These are phyloP conservation scores for Backusella liffmaniae DNA, from an alignment of 192 early-diverging fungal genomes.

Conservation along the genomic window DNA sequence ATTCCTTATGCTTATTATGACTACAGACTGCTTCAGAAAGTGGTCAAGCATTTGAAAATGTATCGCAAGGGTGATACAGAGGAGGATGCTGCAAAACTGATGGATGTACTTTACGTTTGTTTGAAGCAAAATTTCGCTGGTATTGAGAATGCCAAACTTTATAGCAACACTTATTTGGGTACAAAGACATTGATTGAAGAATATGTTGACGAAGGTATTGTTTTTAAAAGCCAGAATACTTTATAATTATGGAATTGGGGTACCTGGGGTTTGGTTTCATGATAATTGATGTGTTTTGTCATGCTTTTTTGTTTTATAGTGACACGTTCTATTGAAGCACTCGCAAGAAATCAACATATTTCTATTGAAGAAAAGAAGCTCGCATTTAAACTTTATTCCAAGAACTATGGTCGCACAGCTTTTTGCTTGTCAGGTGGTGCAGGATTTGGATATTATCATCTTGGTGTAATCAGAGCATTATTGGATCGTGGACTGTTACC, in stretches of 20 bases:
- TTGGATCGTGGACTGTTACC: constrained; percentile 69
- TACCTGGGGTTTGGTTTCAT: background rate
- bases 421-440: constrained; percentile 81
- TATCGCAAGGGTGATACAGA: constrained; percentile 36
- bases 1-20: constrained; percentile 63
- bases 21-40: constrained; percentile 60
- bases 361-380: constrained; percentile 55
- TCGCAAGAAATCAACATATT: constrained; percentile 33
- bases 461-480: constrained; percentile 73
- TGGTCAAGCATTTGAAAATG: constrained; percentile 42
- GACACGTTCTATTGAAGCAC: constrained; percentile 42
- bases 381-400: constrained; percentile 61
- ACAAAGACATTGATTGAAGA: constrained; percentile 71
- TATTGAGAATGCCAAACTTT: constrained; percentile 72
- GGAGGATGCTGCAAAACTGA: constrained; percentile 40
- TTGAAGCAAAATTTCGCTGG: constrained; percentile 78
- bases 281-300: background rate
- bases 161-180: constrained; percentile 70
- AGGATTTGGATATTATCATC: constrained; percentile 65
- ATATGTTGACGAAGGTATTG: constrained; percentile 62
- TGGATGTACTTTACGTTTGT: constrained; percentile 54
- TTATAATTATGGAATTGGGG: background rate
- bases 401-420: constrained; percentile 73
- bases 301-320: constrained; percentile 30
- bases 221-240: background rate